These are phyloP conservation scores for Leptomonas pyrrhocoris DNA, from an alignment of 208 protist genomes.

Conservation along the genomic window DNA sequence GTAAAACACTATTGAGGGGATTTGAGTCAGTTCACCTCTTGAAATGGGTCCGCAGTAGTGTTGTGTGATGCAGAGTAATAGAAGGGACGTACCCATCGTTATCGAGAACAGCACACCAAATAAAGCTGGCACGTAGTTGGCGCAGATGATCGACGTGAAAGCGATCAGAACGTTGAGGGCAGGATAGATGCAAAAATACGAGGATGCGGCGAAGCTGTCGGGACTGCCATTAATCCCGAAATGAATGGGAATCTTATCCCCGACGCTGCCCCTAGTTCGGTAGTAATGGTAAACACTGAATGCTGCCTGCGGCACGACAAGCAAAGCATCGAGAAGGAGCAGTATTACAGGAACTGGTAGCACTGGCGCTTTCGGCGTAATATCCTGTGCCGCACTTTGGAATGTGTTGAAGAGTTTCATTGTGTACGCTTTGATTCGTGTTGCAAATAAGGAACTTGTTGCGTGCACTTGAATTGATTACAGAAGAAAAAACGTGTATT, in stretches of 20 bases:
- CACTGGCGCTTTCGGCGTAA: background rate
- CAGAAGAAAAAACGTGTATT: too few relatives aligned
- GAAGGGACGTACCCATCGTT: constrained; percentile 3
- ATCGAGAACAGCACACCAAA: constrained; percentile 10
- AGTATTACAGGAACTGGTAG: background rate
- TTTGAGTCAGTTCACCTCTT: background rate
- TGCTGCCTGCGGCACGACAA: background rate
- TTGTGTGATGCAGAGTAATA: constrained; percentile 6
- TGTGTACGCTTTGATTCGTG: too few relatives aligned
- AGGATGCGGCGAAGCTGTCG: constrained; percentile 4
- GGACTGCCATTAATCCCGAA: constrained; percentile 10
- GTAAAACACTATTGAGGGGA: background rate
- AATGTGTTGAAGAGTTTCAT: too few relatives aligned
- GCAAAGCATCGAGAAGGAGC: background rate
- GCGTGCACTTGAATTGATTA: too few relatives aligned
- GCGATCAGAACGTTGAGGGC: background rate
- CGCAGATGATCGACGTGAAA: background rate
- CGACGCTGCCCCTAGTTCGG: background rate
- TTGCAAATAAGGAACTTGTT: too few relatives aligned
- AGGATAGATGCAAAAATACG: background rate
- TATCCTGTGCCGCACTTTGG: background rate
- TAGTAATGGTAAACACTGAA: constrained; percentile 9
- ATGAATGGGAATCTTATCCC: constrained; percentile 5
- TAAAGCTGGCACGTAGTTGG: background rate
- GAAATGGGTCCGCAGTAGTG: constrained; percentile 15